Evolutionary conservation across 2,329 filamentous ascomycete species (phyloP).

Genomic region (Alternaria postmessia): DNA sequence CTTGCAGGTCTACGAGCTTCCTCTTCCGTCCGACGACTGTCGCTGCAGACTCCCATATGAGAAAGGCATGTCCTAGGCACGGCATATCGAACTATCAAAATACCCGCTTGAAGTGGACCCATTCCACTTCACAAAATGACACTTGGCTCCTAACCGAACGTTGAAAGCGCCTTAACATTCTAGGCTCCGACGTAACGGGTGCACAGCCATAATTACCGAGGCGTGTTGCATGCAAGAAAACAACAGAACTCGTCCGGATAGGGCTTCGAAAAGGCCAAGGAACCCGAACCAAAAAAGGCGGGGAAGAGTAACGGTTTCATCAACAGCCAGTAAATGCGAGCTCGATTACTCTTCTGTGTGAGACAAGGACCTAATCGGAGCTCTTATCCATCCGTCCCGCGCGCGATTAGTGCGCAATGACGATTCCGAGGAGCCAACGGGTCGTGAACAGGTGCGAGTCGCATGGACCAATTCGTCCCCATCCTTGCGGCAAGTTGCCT

Average conservation of each 20-base stretch:
- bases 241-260: background rate
- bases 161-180: background rate
- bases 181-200: background rate
- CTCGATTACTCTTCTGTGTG: background rate
- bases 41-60: background rate
- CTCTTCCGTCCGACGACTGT: background rate
- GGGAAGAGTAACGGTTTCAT: background rate
- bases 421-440: background rate
- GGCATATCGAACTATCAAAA: background rate
- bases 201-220: constrained; percentile 5
- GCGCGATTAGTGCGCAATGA: background rate
- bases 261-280: background rate
- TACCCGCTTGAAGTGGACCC: background rate
- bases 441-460: constrained; percentile 1
- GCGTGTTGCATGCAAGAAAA: background rate
- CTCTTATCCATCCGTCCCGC: background rate
- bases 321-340: background rate
- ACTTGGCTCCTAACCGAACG: background rate
- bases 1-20: background rate
- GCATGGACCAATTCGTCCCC: constrained; percentile 2
- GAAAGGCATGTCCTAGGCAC: background rate
- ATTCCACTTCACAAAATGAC: background rate
- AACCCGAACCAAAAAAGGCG: background rate
- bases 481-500: background rate
- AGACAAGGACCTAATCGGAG: background rate